Evolutionary conservation across 805 yeast species (phyloP), one percentile per base, ranked within the genome.

Genomic region (Myxozyma neglecta): DNA sequence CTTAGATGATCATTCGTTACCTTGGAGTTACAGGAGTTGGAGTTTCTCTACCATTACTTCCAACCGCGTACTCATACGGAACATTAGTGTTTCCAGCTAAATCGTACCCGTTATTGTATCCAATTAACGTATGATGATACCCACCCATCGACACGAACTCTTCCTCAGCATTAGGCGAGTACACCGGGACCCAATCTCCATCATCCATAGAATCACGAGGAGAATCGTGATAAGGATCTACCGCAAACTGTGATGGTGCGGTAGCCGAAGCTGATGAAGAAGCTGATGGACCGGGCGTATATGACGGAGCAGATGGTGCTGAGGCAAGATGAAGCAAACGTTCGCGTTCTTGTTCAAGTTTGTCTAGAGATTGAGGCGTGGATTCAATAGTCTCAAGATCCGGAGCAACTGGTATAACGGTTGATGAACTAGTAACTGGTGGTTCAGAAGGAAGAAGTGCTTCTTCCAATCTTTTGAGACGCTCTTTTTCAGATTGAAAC

Each of bases 401-500:
- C 6, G 67, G 65, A 8, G 49, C 56, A 9, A 8, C 56, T 3
- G 49, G 44, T 32, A 11, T 32, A 10, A 34, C 16, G 9, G 32
- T 14, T 3, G 61, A 37, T 6, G 47, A 24, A 11, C 46, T 16
- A 36, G 54, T 14, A 7, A 9, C 44, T 13, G 61, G 62, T 0
- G 85, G 85, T 44, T 77, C 87, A 1, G 90, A 85, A 0, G 93
- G 92, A 24, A 86, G 69, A 46, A 87, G 74, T 5, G 87, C 81
- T 50, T 81, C 80, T 70, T 87, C 92, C 52, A 79, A 79, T 3
- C 78, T 73, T 60, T 79, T 75, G 67, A 86, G 72, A 14, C 79
- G 69, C 63, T 86, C 87, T 70, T 88, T 87, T 61, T 87, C 93
- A 0, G 84, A 71, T 49, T 86, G 87, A 70, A 87, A 87, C 61